Base-by-base conservation (phyloP, 768 basidiomycete genomes). In the Trametes cinnabarina region DNA sequence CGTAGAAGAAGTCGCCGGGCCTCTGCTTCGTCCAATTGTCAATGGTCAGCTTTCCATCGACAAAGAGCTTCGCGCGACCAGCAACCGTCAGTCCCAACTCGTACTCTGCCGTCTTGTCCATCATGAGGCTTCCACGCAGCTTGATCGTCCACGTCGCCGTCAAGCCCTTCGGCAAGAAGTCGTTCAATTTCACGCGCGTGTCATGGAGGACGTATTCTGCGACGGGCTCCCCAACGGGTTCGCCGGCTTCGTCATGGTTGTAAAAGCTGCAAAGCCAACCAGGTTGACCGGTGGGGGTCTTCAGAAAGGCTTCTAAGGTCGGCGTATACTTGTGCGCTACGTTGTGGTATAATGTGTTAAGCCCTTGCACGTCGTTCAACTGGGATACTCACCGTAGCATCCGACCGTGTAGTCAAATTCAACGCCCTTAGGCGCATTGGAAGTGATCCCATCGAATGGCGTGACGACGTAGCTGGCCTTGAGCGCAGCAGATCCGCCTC, bases 11-110 rank as follows among this genome's bases (percentile, higher is more conserved):
- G 60, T 87, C 86, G 0, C 87, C 85, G 0, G 81, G 82, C 2
- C 77, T 77, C 69, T 88, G 86, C 62, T 82, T 81, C 9, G 82
- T 85, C 80, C 86, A 87, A 65, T 89, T 88, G 66, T 90, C 87
- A 44, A 90, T 82, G 17, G 79, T 73, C 51, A 87, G 67, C 63
- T 82, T 68, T 10, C 78, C 82, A 46, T 87, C 66, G 26, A 90
- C 69, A 72, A 77, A 90, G 2, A 92, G 71, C 69, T 86, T 86
- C 5, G 83, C 84, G 23, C 83, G 78, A 8, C 85, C 85, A 28
- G 84, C 79, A 10, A 86, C 84, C 15, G 84, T 83, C 55, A 86
- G 66, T 3, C 85, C 84, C n/a, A 86, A 69, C 68, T 86, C 84
- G 63, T 80, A 86, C 4, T 73, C 69, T 2, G 72, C 79, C 6